phyloP scores from a whole-genome alignment of 2,329 filamentous ascomycete genomes.

The Botrytis fragariae region DNA sequence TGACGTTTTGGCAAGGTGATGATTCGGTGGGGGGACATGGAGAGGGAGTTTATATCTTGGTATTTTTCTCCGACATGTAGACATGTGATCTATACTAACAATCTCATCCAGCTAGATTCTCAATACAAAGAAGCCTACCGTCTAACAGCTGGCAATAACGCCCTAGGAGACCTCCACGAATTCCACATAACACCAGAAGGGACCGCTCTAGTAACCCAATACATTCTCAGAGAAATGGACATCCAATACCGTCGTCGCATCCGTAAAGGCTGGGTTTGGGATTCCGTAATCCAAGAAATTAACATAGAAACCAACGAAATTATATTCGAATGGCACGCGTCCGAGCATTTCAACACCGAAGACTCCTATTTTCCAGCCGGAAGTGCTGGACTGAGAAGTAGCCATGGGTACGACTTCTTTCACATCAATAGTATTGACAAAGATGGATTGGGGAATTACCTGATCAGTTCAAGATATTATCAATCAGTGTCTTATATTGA shows the following conservation, averaged over 20 bases:
- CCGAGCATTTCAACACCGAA: background rate
- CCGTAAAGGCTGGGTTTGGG: constrained; percentile 1
- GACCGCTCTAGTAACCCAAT: constrained; percentile 45
- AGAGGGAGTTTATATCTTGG: constrained; percentile 5
- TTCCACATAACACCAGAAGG: constrained; percentile 44
- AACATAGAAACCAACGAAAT: background rate
- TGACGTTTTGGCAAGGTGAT: constrained; percentile 49
- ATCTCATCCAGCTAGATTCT: background rate
- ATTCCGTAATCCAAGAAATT: constrained; percentile 6
- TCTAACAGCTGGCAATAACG: constrained; percentile 38
- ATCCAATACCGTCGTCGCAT: constrained; percentile 31
- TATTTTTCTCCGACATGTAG: background rate
- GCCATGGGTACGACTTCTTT: constrained; percentile 38
- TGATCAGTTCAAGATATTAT: constrained; percentile 46
- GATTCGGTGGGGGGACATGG: constrained; percentile 2
- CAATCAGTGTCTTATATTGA: constrained; percentile 43
- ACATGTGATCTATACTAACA: background rate
- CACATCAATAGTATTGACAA: constrained; percentile 41
- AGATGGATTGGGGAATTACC: constrained; percentile 43
- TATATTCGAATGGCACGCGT: constrained; percentile 7
- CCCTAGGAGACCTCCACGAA: constrained; percentile 49
- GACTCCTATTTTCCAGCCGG: constrained; percentile 3
- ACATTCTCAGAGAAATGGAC: constrained; percentile 42
- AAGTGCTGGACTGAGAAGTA: background rate
- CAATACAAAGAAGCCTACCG: constrained; percentile 12